Percentiles rank a stretch among this genome's conserved stretches.
Conservation (phyloP, 495 filamentous ascomycete genomes). For the Apiosordaria backusii region DNA sequence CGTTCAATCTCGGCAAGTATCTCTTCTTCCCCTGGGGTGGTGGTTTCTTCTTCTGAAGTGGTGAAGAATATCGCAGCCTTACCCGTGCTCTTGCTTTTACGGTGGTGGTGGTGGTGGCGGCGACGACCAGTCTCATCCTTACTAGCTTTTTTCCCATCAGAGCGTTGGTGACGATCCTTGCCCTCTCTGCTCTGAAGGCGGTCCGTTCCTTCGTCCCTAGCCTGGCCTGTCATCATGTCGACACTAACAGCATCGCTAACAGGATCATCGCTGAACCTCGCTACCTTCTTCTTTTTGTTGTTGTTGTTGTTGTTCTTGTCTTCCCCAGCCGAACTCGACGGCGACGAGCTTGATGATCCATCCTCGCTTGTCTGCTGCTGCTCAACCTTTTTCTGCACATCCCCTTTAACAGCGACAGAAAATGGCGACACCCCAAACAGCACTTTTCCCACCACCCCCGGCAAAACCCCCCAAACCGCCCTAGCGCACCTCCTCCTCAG, state of each 20-base stretch:
- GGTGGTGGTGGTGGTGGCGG: no score
- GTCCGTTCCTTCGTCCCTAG: not conserved
- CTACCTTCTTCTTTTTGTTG: not conserved
- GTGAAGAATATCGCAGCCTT: not conserved
- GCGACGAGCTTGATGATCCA: not conserved
- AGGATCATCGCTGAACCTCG: not conserved
- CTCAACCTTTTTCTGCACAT: not conserved
- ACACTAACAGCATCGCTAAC: not conserved
- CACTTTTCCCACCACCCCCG: conserved; percentile 44
- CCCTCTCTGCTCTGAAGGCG: not conserved
- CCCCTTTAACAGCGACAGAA: not conserved
- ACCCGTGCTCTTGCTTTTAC: not conserved
- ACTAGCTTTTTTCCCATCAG: not conserved
- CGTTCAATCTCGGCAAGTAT: conserved; percentile 48
- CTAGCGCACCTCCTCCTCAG: conserved; percentile 53
- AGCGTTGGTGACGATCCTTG: not conserved
- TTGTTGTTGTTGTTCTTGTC: not conserved
- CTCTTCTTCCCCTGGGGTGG: conserved; percentile 32
- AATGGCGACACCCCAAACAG: conserved; percentile 44
- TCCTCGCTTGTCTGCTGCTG: not conserved
- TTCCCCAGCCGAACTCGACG: not conserved
- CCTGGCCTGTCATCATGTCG: not conserved
- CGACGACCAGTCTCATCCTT: not conserved
- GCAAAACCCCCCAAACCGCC: conserved; percentile 50
- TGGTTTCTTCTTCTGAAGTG: not conserved